A percentile compares a stretch with the other conserved stretches of the same genome.
Evolutionary conservation across 208 protist species (phyloP).

Genomic region (Wallacemonas sp.): DNA sequence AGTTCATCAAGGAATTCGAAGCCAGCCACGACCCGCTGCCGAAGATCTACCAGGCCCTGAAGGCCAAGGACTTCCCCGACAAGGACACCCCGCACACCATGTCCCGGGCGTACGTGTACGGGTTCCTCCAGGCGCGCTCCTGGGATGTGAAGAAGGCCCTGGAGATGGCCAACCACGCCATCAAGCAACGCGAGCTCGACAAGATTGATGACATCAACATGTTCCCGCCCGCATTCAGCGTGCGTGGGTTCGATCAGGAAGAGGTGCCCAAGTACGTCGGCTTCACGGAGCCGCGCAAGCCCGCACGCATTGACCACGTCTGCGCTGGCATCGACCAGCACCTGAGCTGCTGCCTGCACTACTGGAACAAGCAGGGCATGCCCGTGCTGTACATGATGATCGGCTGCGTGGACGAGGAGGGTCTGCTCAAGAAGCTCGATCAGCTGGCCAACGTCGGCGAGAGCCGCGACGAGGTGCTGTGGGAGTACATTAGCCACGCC

Average conservation of each 20-base stretch:
- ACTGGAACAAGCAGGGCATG: constrained; percentile 40
- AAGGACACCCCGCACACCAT: constrained; percentile 44
- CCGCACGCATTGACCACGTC: constrained; percentile 35
- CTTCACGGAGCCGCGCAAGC: constrained; percentile 13
- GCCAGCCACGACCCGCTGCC: constrained; percentile 33
- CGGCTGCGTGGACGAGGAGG: constrained; percentile 28
- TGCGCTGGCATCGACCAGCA: constrained; percentile 29
- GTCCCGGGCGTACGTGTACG: constrained; percentile 50
- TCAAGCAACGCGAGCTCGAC: constrained; percentile 35
- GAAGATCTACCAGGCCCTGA: constrained; percentile 20
- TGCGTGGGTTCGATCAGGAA: constrained; percentile 62
- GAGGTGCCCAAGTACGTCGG: constrained; percentile 21
- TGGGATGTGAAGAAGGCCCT: constrained; percentile 70
- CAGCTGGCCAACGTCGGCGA: constrained; percentile 39
- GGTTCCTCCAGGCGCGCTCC: constrained; percentile 49
- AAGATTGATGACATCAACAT: constrained; percentile 31
- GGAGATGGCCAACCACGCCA: constrained; percentile 44
- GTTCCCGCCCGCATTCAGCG: constrained; percentile 47
- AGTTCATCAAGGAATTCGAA: constrained; percentile 31
- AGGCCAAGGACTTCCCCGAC: constrained; percentile 19
- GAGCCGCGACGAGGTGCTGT: constrained; percentile 29
- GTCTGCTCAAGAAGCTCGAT: constrained; percentile 32
- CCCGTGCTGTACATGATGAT: constrained; percentile 48
- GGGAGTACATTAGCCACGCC: constrained; percentile 29
- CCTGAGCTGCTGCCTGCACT: constrained; percentile 33